Conservation (phyloP, 495 filamentous ascomycete species). For the Penicillium canescens region DNA sequence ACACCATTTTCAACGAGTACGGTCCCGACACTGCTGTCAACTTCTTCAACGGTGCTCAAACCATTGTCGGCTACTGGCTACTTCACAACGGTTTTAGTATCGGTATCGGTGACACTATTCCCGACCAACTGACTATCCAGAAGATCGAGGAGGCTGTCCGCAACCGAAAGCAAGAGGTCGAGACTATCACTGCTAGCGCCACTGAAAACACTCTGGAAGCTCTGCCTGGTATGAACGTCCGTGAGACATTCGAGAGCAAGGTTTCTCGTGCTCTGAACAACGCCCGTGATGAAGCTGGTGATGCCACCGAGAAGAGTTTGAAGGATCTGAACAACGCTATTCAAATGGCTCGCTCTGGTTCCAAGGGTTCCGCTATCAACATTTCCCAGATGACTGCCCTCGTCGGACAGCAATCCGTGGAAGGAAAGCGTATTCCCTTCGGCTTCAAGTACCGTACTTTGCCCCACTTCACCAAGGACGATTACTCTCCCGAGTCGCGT, state of each 20-base stretch:
- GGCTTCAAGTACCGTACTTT: conserved; percentile 98
- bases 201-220: conserved; percentile 85
- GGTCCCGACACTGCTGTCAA: conserved; percentile 79
- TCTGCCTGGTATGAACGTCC: conserved; percentile 93
- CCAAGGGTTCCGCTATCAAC: conserved; percentile 97
- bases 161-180: conserved; percentile 77
- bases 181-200: conserved; percentile 67
- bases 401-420: conserved; percentile 95
- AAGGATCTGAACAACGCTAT: conserved; percentile 96
- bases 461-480: conserved; percentile 98
- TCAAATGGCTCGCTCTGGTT: conserved; percentile 92
- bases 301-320: conserved; percentile 82
- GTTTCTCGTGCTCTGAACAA: conserved; percentile 91
- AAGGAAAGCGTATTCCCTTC: conserved; percentile 98
- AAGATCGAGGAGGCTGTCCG: conserved; percentile 78
- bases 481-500: conserved; percentile 94
- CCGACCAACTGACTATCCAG: conserved; percentile 77
- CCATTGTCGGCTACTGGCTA: conserved; percentile 94
- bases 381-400: conserved; percentile 99
- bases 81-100: conserved; percentile 98
- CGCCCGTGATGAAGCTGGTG: conserved; percentile 94
- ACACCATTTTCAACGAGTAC: conserved; percentile 95
- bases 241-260: conserved; percentile 96
- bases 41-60: conserved; percentile 94
- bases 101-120: conserved; percentile 97